Base-by-base conservation (phyloP, 2,329 filamentous ascomycete species). In the Fusarium phyllophilum region DNA sequence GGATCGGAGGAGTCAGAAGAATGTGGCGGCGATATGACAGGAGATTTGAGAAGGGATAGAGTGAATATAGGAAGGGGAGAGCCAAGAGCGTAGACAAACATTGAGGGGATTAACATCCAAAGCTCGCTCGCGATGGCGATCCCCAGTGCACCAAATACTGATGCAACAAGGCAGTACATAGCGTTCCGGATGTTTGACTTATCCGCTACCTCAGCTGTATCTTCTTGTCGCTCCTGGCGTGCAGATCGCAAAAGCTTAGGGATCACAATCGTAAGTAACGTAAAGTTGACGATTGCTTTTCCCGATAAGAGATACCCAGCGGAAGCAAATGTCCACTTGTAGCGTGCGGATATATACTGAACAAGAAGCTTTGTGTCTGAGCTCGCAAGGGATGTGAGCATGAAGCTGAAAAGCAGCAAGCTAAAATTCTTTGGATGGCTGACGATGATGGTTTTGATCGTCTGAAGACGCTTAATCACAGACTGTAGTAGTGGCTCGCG, bases 41-140 rank as follows among this genome's bases (percentile, higher is more conserved):
- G 82, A 12, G 86, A 86, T 57, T 85, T 86, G 33, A 87, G 80
- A 55, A 88, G 76, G 8, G 85, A 86, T 20, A 86, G 78, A 0
- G 86, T 88, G 56, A 88, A 88, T 14, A 88, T 83, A 3, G 86
- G 86, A 20, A 88, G 78, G 0, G 86, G 85, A 18, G 85, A 85
- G 1, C 86, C 86, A 3, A 88, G 79, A 1, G 86, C 85, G 51
- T 87, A 87, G 11, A 87, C 42, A 31, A 86, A 72, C 56, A 88
- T 76, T 0, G 84, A 81, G 0, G 84, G 84, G 14, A 87, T 75
- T 8, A 88, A 77, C 12, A 83, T 74, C 81, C 80, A 84, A 2
- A 85, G 78, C 2, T 78, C 77, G 6, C 78, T 70, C 8, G 86
- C 79, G 2, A 84, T n/a, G 0, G 82, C 82, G 18, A 87, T 87